Evolutionary conservation across 106 monocot genomes (phyloP).

Genomic region (Dioscorea alata): DNA sequence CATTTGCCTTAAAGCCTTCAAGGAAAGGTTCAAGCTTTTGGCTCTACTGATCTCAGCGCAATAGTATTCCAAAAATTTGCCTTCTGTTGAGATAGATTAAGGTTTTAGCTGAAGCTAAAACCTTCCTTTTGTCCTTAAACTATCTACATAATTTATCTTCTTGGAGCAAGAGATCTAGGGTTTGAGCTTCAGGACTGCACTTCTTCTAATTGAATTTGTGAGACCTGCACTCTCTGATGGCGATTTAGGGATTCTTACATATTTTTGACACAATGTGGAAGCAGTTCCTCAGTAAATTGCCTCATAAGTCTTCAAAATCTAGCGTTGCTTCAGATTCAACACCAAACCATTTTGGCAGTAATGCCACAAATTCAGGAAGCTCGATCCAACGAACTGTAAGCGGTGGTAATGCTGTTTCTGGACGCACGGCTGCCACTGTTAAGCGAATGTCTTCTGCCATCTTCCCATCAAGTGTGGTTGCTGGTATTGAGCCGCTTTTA

Average conservation of each 20-base stretch:
- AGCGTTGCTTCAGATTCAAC: constrained; percentile 18
- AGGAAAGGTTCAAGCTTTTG: no score
- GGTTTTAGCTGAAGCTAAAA: no score
- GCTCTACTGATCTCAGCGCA: no score
- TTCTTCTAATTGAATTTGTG: neutral
- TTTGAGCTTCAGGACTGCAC: neutral
- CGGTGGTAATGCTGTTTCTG: constrained; percentile 25
- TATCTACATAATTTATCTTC: neutral
- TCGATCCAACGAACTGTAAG: constrained; percentile 11
- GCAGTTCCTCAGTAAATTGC: constrained; percentile 74
- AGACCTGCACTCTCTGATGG: neutral
- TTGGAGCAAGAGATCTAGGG: neutral
- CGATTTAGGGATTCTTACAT: neutral
- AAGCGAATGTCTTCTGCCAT: constrained; percentile 77
- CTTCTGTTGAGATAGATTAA: no score
- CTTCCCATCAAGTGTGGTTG: constrained; percentile 68
- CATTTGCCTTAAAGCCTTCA: no score
- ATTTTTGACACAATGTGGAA: constrained; percentile 65
- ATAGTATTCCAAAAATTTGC: no score
- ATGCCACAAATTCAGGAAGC: constrained; percentile 15
- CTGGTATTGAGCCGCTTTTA: constrained; percentile 69
- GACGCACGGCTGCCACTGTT: constrained; percentile 14
- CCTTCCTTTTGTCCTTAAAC: no score
- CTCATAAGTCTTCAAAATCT: constrained; percentile 49
- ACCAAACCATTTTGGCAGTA: constrained; percentile 7